phyloP scores from a whole-genome alignment of 306 rosid species.

The Citrullus colocynthis region DNA sequence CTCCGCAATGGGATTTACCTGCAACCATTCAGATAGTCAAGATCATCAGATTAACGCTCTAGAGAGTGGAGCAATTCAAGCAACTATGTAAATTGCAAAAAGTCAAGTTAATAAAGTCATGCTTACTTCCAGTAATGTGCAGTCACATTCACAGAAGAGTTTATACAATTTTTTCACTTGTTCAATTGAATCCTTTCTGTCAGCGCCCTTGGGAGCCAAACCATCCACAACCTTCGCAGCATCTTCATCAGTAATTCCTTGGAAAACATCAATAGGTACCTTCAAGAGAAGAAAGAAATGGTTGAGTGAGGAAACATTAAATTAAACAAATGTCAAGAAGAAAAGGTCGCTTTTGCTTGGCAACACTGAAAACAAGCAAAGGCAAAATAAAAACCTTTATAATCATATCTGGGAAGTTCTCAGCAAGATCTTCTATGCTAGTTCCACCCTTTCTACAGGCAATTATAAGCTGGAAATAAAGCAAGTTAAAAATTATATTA shows the following conservation, averaged over 20 bases:
- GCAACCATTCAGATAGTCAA: slow-evolving; percentile 10
- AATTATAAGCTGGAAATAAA: slow-evolving; percentile 58
- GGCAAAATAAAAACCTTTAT: slow-evolving; percentile 42
- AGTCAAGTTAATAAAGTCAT: neutral
- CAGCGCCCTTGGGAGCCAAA: slow-evolving; percentile 72
- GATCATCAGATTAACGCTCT: slow-evolving; percentile 1
- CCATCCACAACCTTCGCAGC: slow-evolving; percentile 98
- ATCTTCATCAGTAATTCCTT: slow-evolving; percentile 87
- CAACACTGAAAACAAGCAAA: slow-evolving; percentile 10
- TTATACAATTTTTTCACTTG: slow-evolving; percentile 97
- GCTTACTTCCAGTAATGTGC: slow-evolving; percentile 97
- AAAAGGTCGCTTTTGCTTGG: neutral
- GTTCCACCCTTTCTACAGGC: slow-evolving; percentile 97
- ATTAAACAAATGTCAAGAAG: neutral
- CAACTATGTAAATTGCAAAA: neutral
- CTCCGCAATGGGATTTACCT: slow-evolving; percentile 96
- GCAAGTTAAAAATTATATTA: neutral
- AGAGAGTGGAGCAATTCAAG: neutral
- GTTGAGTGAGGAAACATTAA: slow-evolving; percentile 7
- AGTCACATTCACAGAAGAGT: slow-evolving; percentile 65
- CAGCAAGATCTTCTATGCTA: slow-evolving; percentile 98
- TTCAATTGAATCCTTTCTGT: slow-evolving; percentile 65
- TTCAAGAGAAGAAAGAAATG: slow-evolving; percentile 21
- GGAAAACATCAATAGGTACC: slow-evolving; percentile 91
- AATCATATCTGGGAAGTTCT: slow-evolving; percentile 92